These are phyloP conservation scores for Mortierella sp. DNA, from an alignment of 371 early-diverging fungal genomes.

Conservation along the genomic window DNA sequence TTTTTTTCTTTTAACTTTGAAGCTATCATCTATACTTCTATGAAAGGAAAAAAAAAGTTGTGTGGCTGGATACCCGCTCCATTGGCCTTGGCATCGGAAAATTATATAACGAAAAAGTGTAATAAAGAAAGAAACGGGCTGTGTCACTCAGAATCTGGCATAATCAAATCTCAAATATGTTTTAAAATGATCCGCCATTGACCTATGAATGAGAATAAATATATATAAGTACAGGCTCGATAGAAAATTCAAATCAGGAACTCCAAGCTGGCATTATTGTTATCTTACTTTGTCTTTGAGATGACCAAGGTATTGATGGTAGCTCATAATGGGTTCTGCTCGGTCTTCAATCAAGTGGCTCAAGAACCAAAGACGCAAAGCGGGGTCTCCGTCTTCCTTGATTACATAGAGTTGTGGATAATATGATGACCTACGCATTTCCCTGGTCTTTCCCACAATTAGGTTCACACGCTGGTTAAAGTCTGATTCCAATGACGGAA, in stretches of 20 bases:
- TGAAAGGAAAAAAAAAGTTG: neutral
- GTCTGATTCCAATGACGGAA: slow-evolving; percentile 69
- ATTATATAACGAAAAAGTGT: neutral
- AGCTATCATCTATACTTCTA: slow-evolving; percentile 17
- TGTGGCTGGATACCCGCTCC: slow-evolving; percentile 8
- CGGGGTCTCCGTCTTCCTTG: slow-evolving; percentile 95
- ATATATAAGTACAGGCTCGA: neutral
- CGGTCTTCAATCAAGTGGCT: slow-evolving; percentile 93
- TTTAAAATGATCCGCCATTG: slow-evolving; percentile 43
- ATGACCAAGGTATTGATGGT: slow-evolving; percentile 83
- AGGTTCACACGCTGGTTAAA: slow-evolving; percentile 70
- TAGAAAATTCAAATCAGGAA: neutral
- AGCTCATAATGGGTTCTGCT: slow-evolving; percentile 84
- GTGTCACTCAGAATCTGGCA: neutral
- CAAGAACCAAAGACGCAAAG: slow-evolving; percentile 85
- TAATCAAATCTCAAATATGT: neutral
- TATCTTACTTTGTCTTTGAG: slow-evolving; percentile 73
- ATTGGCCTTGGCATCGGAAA: neutral
- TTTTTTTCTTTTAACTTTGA: neutral
- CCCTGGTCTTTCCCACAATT: slow-evolving; percentile 70
- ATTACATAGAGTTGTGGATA: slow-evolving; percentile 81
- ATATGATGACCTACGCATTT: slow-evolving; percentile 70
- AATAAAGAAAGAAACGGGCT: neutral
- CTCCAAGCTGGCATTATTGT: too few species aligned
- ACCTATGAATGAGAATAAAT: slow-evolving; percentile 14